Evolutionary conservation across 306 rosid genomes (phyloP).

Genomic region (Dalbergia oliveri): DNA sequence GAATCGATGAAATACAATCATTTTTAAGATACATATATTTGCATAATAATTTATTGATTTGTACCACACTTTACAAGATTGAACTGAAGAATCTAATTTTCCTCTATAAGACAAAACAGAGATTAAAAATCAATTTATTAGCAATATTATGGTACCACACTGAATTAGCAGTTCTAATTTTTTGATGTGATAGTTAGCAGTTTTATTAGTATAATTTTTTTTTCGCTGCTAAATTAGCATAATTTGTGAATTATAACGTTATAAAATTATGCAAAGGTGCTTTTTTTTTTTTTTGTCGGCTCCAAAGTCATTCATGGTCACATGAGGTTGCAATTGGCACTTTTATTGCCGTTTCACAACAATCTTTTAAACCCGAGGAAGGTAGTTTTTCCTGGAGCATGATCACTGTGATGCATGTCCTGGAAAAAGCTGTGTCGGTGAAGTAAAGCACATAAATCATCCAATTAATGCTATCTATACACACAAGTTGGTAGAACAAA

Average conservation of each 20-base stretch:
- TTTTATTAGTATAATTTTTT: no score
- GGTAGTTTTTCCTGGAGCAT: neutral
- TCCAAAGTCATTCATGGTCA: slow-evolving; percentile 13
- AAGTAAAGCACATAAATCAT: slow-evolving; percentile 15
- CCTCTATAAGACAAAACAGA: neutral
- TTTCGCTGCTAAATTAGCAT: neutral
- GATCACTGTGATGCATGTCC: slow-evolving; percentile 25
- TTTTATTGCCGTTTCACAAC: slow-evolving; percentile 34
- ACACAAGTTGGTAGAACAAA: neutral
- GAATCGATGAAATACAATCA: neutral
- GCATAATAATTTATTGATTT: neutral
- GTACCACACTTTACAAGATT: neutral
- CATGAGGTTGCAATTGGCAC: slow-evolving; percentile 37
- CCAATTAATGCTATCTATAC: neutral
- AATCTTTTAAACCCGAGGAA: neutral
- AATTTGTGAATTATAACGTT: neutral
- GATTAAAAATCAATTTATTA: neutral
- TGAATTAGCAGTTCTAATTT: neutral
- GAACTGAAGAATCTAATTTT: neutral
- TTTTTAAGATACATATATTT: neutral
- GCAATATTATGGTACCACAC: neutral
- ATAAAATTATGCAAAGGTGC: neutral
- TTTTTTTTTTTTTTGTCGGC: neutral
- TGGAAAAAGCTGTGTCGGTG: slow-evolving; percentile 42
- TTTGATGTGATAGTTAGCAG: no score